phyloP scores from a whole-genome alignment of 2,329 filamentous ascomycete species.

The Colletotrichum shisoi region DNA sequence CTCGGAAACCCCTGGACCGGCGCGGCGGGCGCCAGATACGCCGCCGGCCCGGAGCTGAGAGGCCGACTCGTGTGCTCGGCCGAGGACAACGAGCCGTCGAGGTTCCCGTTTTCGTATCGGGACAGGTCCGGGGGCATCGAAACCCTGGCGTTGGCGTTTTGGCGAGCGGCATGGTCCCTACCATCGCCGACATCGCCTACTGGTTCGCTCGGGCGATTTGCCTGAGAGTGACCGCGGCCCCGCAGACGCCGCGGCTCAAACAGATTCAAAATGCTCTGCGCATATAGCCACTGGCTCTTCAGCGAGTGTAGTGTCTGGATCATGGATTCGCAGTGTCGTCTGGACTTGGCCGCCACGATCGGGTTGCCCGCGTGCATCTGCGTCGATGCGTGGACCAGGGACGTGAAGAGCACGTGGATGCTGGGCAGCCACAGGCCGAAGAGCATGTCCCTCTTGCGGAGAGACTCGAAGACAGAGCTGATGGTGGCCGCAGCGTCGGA shows the following conservation, averaged over 20 bases:
- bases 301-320: slow-evolving; percentile 45
- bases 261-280: slow-evolving; percentile 45
- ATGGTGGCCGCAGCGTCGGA: slow-evolving; percentile 45
- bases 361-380: slow-evolving; percentile 46
- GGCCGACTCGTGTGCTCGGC: background rate
- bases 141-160: background rate
- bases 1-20: background rate
- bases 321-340: slow-evolving; percentile 45
- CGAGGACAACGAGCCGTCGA: background rate
- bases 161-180: background rate
- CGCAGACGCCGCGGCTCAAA: slow-evolving; percentile 41
- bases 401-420: slow-evolving; percentile 47
- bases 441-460: slow-evolving; percentile 42
- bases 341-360: slow-evolving; percentile 46
- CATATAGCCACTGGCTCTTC: slow-evolving; percentile 47
- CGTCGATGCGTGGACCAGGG: slow-evolving; percentile 44
- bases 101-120: background rate
- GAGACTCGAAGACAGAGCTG: slow-evolving; percentile 45
- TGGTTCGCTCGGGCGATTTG: background rate
- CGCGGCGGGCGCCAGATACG: background rate
- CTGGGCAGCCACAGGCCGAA: slow-evolving; percentile 45
- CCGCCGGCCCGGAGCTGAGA: slow-evolving; percentile 12
- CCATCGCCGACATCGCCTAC: too few relatives aligned
- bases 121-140: background rate
- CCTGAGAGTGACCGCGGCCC: slow-evolving; percentile 18